Base-by-base conservation (phyloP, 768 basidiomycete species). In the Kwoniella bestiolae region DNA sequence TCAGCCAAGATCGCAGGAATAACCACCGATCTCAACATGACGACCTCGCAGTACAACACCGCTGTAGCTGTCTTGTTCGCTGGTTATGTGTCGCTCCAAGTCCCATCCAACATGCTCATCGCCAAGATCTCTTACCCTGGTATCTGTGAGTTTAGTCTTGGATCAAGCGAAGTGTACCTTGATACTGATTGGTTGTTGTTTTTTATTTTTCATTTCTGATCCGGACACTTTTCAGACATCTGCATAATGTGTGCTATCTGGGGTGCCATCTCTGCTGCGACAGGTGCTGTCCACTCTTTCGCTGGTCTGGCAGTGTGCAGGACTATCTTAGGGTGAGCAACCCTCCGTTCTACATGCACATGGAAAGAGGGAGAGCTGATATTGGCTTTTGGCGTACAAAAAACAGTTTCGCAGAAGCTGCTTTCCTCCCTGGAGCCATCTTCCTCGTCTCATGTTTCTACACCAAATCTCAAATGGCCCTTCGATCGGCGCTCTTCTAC, bases 71-170 rank as follows among this genome's bases (percentile, higher is more conserved):
- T 81, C 32, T 70, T 81, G 14, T 79, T 78, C 60, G 76, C 71
- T 38, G 77, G 78, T 47, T 81, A 81, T 51, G 70, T 77, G 47
- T 51, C 71, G 9, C 66, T 78, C 11, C 77, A 78, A 50, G 60
- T 77, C 21, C 78, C 76, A 9, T 77, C 73, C 25, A 79, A 80
- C 68, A 77, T 80, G 69, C 34, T 80, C 31, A 64, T 67, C 8
- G 56, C 70, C 49, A 77, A 77, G 60, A 73, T 77, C 66, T 60
- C 51, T 21, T 65, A 66, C 12, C 78, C 77, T 1, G 74, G 70
- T 35, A 51, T 71, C 31, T 81, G 69, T 71, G 50, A 63, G 69
- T 65, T 14, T 18, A 18, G 8, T 25, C 3, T 31, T 18, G 11
- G 32, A 35, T 31, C n/a, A 26, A 1, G 7, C 18, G 18, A 12